These are phyloP conservation scores for Lactarius akahatsu DNA, from an alignment of 768 basidiomycete genomes.

Conservation along the genomic window DNA sequence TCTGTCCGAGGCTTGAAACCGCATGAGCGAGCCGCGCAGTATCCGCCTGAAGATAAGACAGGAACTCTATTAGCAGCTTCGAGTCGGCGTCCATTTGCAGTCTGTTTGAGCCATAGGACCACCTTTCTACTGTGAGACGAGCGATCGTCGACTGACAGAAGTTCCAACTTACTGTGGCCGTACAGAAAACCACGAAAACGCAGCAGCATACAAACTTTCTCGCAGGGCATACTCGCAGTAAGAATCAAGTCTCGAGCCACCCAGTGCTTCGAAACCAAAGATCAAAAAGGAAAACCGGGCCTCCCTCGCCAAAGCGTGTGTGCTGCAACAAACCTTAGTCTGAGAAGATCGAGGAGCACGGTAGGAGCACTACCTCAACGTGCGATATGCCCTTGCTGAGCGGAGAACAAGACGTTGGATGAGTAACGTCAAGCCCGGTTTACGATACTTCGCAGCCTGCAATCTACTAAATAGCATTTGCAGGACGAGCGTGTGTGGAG, in stretches of 20 bases:
- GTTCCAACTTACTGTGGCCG: conserved; percentile 74
- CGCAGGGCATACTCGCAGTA: conserved; percentile 76
- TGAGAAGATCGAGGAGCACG: neutral
- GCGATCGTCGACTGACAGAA: neutral
- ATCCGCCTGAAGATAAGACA: conserved; percentile 75
- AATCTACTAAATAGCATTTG: conserved; percentile 89
- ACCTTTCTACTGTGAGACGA: conserved; percentile 47
- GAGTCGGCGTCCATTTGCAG: conserved; percentile 88
- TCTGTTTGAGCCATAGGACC: conserved; percentile 94
- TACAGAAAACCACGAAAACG: conserved; percentile 91
- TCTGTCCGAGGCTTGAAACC: conserved; percentile 61
- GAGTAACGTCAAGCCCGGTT: conserved; percentile 79
- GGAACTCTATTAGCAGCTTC: conserved; percentile 81
- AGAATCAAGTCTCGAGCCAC: conserved; percentile 82
- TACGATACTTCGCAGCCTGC: conserved; percentile 89
- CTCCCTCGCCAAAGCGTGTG: conserved; percentile 89
- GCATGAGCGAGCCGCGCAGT: conserved; percentile 54
- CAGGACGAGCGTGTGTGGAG: conserved; percentile 80
- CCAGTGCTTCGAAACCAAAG: conserved; percentile 90
- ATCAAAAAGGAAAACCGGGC: conserved; percentile 85
- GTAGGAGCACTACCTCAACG: conserved; percentile 61
- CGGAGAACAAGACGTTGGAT: conserved; percentile 82
- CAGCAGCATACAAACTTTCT: conserved; percentile 71
- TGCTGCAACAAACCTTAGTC: conserved; percentile 46
- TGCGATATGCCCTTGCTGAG: conserved; percentile 66